These are phyloP conservation scores for Phytophthora chlamydospora DNA, from an alignment of 352 stramenopile genomes.

Conservation along the genomic window DNA sequence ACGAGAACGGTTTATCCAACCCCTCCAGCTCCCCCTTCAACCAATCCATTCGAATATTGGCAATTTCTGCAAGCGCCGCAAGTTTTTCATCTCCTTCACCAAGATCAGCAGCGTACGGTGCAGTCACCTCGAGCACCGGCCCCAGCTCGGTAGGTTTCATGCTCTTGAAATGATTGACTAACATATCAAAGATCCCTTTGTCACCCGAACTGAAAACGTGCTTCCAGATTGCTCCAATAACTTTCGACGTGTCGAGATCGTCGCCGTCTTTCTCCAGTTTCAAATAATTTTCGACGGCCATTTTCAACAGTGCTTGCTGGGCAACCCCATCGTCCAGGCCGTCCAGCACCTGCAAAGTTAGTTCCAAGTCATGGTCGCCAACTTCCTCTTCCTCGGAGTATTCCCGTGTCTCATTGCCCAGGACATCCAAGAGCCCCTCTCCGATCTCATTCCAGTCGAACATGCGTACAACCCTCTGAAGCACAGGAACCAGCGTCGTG, in stretches of 20 bases:
- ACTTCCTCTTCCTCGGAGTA: background rate
- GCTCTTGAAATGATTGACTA: constrained; percentile 1
- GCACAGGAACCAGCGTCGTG: background rate
- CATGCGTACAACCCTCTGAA: background rate
- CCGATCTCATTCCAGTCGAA: constrained; percentile 21
- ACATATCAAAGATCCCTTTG: background rate
- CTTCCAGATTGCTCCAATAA: constrained; percentile 13
- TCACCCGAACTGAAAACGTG: background rate
- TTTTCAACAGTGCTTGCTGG: constrained; percentile 1
- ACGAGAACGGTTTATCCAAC: constrained; percentile 11
- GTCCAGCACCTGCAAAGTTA: constrained; percentile 17
- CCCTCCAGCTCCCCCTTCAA: background rate
- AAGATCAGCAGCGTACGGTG: constrained; percentile 1
- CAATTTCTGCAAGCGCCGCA: background rate
- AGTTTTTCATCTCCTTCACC: background rate
- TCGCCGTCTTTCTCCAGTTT: background rate
- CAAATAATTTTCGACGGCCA: background rate
- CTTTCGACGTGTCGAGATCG: background rate
- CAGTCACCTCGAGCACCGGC: constrained; percentile 1
- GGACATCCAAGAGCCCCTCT: constrained; percentile 1
- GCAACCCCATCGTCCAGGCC: constrained; percentile 1
- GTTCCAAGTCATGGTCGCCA: constrained; percentile 7
- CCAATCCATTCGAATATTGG: constrained; percentile 1
- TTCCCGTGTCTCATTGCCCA: constrained; percentile 10
- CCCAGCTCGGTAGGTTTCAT: constrained; percentile 1